phyloP scores from a whole-genome alignment of 768 basidiomycete species.

The Boletus pseudo-olivaceus region DNA sequence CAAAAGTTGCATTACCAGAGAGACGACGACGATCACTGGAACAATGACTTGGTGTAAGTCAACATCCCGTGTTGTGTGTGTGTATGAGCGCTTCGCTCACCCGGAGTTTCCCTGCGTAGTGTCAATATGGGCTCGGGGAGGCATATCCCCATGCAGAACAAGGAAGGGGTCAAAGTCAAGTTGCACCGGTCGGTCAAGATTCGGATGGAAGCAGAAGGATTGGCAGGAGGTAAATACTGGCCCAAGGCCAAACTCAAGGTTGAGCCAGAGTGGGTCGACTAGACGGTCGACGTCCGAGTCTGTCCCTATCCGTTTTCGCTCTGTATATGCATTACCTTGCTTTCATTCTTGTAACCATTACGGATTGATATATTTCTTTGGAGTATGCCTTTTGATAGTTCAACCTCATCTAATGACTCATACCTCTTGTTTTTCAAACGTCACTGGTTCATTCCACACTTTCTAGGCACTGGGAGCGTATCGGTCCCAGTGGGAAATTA shows the following conservation, averaged over 20 bases:
- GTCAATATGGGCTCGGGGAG: slow-evolving; percentile 42
- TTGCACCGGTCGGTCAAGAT: slow-evolving; percentile 47
- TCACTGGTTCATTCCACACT: too few species aligned
- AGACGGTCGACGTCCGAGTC: too few species aligned
- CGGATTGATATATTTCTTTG: neutral
- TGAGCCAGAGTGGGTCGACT: slow-evolving; percentile 42
- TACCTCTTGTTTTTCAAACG: too few species aligned
- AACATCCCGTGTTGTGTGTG: neutral
- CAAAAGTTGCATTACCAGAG: slow-evolving; percentile 27
- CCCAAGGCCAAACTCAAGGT: slow-evolving; percentile 39
- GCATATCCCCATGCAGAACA: slow-evolving; percentile 37
- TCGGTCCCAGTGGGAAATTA: too few species aligned
- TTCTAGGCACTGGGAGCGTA: too few species aligned
- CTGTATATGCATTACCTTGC: neutral
- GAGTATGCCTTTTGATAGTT: neutral
- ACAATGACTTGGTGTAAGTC: slow-evolving; percentile 16
- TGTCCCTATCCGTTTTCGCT: neutral
- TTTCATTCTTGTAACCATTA: neutral
- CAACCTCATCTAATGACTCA: too few species aligned
- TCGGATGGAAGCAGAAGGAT: slow-evolving; percentile 48
- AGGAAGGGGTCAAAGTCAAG: slow-evolving; percentile 39
- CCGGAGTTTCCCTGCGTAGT: neutral
- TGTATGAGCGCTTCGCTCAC: slow-evolving; percentile 3
- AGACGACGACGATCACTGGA: slow-evolving; percentile 20
- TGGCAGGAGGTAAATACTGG: slow-evolving; percentile 33